A percentile compares a stretch with the other conserved stretches of the same genome.
phyloP scores from a whole-genome alignment of 441 rosid genomes.

The Pelargonium cotyledonis region DNA sequence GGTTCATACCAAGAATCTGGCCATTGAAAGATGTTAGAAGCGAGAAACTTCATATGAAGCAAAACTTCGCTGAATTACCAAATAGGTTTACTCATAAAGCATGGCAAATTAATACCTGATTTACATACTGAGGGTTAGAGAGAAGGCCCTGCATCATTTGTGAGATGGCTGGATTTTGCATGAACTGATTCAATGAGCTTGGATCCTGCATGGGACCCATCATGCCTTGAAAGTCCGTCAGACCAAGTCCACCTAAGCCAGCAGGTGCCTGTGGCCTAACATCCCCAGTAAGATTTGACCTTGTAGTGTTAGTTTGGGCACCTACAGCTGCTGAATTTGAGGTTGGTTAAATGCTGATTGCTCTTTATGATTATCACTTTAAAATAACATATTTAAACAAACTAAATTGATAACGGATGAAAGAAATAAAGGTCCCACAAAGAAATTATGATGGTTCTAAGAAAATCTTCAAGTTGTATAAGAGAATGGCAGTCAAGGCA shows the following conservation, averaged over 20 bases:
- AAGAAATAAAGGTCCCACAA: no score
- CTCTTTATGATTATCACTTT: not conserved
- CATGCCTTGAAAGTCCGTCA: slow-evolving; percentile 37
- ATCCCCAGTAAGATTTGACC: slow-evolving; percentile 34
- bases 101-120: slow-evolving; percentile 36
- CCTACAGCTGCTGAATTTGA: slow-evolving; percentile 29
- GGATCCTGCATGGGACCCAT: slow-evolving; percentile 42
- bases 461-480: no score
- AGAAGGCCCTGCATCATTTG: slow-evolving; percentile 49
- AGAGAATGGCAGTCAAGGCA: no score
- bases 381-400: no score
- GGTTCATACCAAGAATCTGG: slow-evolving; percentile 49
- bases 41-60: slow-evolving; percentile 13
- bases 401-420: no score
- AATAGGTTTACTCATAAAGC: no score
- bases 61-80: not conserved
- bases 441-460: no score
- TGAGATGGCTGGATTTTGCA: slow-evolving; percentile 58
- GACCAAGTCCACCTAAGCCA: slow-evolving; percentile 44
- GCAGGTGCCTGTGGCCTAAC: slow-evolving; percentile 39
- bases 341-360: slow-evolving; percentile 7
- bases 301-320: slow-evolving; percentile 38
- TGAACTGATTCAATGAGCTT: slow-evolving; percentile 39
- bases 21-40: slow-evolving; percentile 12
- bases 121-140: slow-evolving; percentile 58